Percentiles rank a stretch among this genome's conserved stretches.
Evolutionary conservation across 768 basidiomycete genomes (phyloP).

Genomic region (Mycena galericulata): DNA sequence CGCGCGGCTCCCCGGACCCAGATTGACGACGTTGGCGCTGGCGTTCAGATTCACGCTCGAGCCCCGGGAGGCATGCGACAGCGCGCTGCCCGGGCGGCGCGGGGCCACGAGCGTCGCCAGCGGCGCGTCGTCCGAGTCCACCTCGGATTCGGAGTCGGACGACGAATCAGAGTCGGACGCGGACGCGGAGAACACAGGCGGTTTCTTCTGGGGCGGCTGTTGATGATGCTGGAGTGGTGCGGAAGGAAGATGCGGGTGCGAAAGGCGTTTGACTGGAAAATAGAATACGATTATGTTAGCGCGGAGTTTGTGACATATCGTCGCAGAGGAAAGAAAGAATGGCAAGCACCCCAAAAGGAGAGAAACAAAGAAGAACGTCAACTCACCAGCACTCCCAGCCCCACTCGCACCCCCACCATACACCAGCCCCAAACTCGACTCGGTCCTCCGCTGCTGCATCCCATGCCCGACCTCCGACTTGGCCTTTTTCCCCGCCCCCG

Average conservation of each 20-base stretch:
- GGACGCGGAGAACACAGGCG: no score
- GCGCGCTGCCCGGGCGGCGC: constrained; percentile 74
- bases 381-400: constrained; percentile 7
- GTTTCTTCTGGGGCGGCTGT: not conserved
- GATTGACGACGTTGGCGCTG: constrained; percentile 9
- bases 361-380: not conserved
- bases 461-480: constrained; percentile 17
- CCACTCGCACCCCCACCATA: constrained; percentile 5
- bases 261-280: constrained; percentile 4
- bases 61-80: constrained; percentile 51
- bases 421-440: constrained; percentile 20
- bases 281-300: not conserved
- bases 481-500: not conserved
- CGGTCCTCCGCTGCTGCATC: not conserved
- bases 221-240: not conserved
- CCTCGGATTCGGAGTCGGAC: constrained; percentile 44
- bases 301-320: no score
- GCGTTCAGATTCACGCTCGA: not conserved
- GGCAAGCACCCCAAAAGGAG: not conserved
- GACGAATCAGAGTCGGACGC: constrained; percentile 34
- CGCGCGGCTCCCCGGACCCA: constrained; percentile 23
- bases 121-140: constrained; percentile 72
- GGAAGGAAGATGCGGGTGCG: not conserved
- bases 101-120: constrained; percentile 72
- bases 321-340: no score